Evolutionary conservation across 441 rosid genomes (phyloP), one percentile per base, ranked within the genome.

Genomic region (Mallotus repandus): DNA sequence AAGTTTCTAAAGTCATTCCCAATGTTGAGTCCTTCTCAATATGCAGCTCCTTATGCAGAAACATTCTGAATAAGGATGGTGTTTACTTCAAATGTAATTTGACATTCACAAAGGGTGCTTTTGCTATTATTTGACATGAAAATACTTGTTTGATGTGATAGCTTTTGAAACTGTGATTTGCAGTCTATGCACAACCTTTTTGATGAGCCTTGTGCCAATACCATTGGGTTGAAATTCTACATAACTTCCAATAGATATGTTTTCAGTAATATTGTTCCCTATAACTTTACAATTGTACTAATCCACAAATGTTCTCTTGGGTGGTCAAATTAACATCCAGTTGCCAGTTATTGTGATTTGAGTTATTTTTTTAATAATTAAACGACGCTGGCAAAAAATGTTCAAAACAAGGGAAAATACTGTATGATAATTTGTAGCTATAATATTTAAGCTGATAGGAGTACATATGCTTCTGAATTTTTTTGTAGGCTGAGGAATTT

Each of bases 401-500:
- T 12, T 32, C 10, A 13, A 12, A 49, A 53, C 9, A 9, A 18
- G 55, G 49, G 35, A 50, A 54, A 38, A 16, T 22, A 18, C 1
- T 29, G 16, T 52, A n/a, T 43, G 16, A 46, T 46, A 10, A 46
- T 55, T 16, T 48, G 12, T 46, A 32, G 29, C 7, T 21, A 68
- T 54, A 10, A 21, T 54, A 18, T 35, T 21, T 21, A 25, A 63
- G 59, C 19, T 55, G 63, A 18, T 35, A 45, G 49, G 6, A 45
- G 15, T 56, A 18, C 53, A 52, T 59, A 16, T 65, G 15, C 22
- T 32, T 19, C 38, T 13, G 32, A 29, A 43, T 73, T 50, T 64
- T 78, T 52, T 68, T 72, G 50, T 85, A 96, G 98, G 91, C 89
- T 75, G 98, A 94, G 85, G 96, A 89, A 81, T 88, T 82, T 70